Conservation (phyloP, 2,329 filamentous ascomycete genomes). For the Botryotinia calthae region DNA sequence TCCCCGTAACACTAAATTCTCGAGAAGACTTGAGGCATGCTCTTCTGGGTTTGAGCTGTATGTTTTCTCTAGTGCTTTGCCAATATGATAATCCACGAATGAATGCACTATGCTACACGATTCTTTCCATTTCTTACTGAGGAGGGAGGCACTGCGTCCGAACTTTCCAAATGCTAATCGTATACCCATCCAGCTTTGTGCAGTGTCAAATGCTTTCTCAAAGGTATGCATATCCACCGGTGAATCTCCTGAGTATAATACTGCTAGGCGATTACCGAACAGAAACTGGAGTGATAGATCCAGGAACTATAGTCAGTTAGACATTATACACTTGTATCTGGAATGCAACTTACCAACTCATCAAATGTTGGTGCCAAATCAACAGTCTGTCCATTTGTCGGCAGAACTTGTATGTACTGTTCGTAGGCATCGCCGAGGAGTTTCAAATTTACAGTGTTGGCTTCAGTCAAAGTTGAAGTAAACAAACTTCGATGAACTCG, state of each 20-base stretch:
- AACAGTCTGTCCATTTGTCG: not conserved
- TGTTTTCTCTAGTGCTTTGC: not conserved
- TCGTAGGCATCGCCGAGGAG: not conserved
- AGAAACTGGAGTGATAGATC: slow-evolving; percentile 15
- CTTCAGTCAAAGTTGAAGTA: slow-evolving; percentile 6
- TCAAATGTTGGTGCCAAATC: slow-evolving; percentile 2
- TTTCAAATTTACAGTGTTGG: not conserved
- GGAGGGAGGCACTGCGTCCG: not conserved
- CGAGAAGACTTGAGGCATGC: not conserved
- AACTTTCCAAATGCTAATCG: slow-evolving; percentile 8
- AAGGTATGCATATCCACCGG: not conserved
- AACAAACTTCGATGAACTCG: not conserved
- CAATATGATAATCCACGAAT: slow-evolving; percentile 12
- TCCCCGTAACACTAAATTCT: not conserved
- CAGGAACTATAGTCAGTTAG: slow-evolving; percentile 3
- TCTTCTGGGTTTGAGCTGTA: not conserved
- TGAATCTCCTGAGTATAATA: not conserved
- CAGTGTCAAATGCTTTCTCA: not conserved
- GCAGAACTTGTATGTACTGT: not conserved
- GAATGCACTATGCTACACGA: not conserved
- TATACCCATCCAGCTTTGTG: slow-evolving; percentile 12
- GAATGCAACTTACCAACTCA: not conserved
- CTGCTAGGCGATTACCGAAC: not conserved
- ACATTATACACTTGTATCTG: not conserved
- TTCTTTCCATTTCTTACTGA: slow-evolving; percentile 2